Percentiles rank a stretch among this genome's conserved stretches.
Conservation (phyloP, 2,329 filamentous ascomycete genomes). For the Aspergillus fischeri region DNA sequence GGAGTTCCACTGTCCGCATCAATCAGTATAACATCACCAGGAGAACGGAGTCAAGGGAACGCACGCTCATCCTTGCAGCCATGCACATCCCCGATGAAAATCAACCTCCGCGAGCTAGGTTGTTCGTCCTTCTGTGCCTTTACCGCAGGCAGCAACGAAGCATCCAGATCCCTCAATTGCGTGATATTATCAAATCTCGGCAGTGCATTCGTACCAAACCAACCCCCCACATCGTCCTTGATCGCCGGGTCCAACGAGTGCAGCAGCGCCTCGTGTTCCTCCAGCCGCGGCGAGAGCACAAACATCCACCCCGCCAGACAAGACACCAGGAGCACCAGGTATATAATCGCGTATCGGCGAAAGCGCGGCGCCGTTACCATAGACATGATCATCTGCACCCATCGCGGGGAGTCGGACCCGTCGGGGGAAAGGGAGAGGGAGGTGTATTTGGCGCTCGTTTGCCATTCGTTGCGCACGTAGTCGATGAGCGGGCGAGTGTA, state of each 20-base stretch:
- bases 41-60: conserved; percentile 1
- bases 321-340: conserved; percentile 28
- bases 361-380: conserved; percentile 39
- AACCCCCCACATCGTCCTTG: conserved; percentile 27
- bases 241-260: conserved; percentile 28
- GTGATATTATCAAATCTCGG: conserved; percentile 49
- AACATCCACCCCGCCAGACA: conserved; percentile 32
- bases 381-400: conserved; percentile 25
- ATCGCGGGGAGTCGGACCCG: conserved; percentile 16
- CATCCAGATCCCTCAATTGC: conserved; percentile 48
- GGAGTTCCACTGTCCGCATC: conserved; percentile 39
- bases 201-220: conserved; percentile 46
- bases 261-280: conserved; percentile 28
- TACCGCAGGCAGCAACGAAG: conserved; percentile 41
- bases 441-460: conserved; percentile 21
- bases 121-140: conserved; percentile 5
- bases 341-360: conserved; percentile 37
- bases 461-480: conserved; percentile 39
- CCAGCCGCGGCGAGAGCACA: conserved; percentile 27
- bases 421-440: conserved; percentile 16
- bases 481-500: conserved; percentile 33
- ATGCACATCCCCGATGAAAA: conserved; percentile 90
- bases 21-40: background rate
- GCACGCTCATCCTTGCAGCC: conserved; percentile 70
- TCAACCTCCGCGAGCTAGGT: conserved; percentile 53